Conservation (phyloP, 306 rosid species). For the Sechiopsis laciniata region DNA sequence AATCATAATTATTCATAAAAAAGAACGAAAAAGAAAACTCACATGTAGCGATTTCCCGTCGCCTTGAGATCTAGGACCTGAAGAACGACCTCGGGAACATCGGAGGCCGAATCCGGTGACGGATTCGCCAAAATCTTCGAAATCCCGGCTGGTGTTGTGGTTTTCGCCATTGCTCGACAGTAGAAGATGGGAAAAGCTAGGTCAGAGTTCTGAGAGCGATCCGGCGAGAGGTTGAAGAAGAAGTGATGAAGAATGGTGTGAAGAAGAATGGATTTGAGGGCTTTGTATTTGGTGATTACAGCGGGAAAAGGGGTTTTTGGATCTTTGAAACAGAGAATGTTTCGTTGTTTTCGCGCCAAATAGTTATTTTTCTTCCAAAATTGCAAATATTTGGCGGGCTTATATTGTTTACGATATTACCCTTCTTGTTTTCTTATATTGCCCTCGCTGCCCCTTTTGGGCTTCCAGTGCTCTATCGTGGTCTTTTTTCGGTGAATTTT, state of each 20-base stretch:
- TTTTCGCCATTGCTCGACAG: constrained; percentile 38
- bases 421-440: background rate
- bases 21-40: constrained; percentile 7
- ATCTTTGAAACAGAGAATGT: background rate
- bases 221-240: background rate
- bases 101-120: constrained; percentile 48
- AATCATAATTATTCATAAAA: background rate
- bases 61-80: constrained; percentile 68
- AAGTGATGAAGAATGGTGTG: background rate
- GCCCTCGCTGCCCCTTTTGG: background rate
- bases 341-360: constrained; percentile 18
- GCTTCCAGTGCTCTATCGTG: background rate
- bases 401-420: background rate
- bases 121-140: constrained; percentile 51
- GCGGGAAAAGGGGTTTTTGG: constrained; percentile 11
- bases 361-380: background rate
- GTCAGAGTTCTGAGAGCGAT: background rate
- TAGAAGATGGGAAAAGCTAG: background rate
- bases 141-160: constrained; percentile 47
- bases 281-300: constrained; percentile 9
- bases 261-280: constrained; percentile 4
- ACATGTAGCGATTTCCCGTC: constrained; percentile 64
- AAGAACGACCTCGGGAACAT: constrained; percentile 52
- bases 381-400: background rate
- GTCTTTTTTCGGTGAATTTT: background rate